Conservation (phyloP, 2,329 filamentous ascomycete species). For the Claviceps maximensis region DNA sequence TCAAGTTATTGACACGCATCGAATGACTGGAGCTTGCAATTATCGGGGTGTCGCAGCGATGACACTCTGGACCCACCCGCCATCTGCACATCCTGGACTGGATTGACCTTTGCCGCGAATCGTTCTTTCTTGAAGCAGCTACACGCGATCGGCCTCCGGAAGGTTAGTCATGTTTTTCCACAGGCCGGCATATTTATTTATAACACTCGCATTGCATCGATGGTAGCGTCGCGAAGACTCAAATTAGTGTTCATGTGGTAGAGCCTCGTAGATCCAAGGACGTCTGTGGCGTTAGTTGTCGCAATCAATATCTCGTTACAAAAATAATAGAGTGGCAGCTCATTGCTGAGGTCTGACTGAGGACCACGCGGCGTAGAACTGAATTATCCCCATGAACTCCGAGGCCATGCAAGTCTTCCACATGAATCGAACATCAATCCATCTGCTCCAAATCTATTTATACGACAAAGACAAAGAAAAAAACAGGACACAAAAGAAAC, state of each 20-base stretch:
- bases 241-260: too few relatives aligned
- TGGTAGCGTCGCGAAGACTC: too few relatives aligned
- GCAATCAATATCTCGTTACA: background rate
- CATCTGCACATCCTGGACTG: too few relatives aligned
- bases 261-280: too few relatives aligned
- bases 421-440: background rate
- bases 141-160: too few relatives aligned
- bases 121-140: too few relatives aligned
- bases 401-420: background rate
- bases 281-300: too few relatives aligned
- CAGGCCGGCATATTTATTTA: too few relatives aligned
- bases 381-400: background rate
- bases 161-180: too few relatives aligned
- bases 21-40: background rate
- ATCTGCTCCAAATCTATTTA: background rate
- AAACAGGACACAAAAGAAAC: background rate
- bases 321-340: background rate
- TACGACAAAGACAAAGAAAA: background rate
- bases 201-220: too few relatives aligned
- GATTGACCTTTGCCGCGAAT: too few relatives aligned
- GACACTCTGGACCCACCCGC: background rate
- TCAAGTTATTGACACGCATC: background rate
- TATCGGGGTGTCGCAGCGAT: background rate
- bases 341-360: background rate
- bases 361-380: background rate